A percentile compares a stretch with the other conserved stretches of the same genome.
These are phyloP conservation scores for Xylaria sp. DNA, from an alignment of 2,329 filamentous ascomycete species.

Conservation along the genomic window DNA sequence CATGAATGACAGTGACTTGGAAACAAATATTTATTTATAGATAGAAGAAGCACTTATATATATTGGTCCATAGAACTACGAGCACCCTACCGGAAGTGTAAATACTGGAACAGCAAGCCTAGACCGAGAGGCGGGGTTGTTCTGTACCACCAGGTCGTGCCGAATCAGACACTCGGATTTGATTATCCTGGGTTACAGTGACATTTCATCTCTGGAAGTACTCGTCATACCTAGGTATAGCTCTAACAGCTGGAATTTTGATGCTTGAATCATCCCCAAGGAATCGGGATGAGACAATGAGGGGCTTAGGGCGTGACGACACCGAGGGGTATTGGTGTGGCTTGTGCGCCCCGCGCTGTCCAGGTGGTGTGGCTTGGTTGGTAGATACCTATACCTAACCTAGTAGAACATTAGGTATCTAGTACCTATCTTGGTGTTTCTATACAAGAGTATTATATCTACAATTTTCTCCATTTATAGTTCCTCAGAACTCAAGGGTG, in stretches of 20 bases:
- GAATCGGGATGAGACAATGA: slow-evolving; percentile 4
- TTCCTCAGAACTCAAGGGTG: not conserved
- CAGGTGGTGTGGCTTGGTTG: not conserved
- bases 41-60: not conserved
- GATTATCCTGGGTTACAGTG: slow-evolving; percentile 17
- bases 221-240: not conserved
- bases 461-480: not conserved
- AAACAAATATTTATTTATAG: not conserved
- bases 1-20: not conserved
- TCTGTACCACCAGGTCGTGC: not conserved
- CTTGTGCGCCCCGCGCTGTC: not conserved
- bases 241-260: not conserved
- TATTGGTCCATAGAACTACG: not conserved
- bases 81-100: not conserved
- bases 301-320: slow-evolving; percentile 16
- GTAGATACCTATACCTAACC: too few relatives aligned
- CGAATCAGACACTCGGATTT: slow-evolving; percentile 18
- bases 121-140: slow-evolving; percentile 22
- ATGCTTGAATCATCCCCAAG: not conserved
- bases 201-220: not conserved
- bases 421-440: too few relatives aligned
- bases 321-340: slow-evolving; percentile 17
- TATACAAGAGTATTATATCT: not conserved
- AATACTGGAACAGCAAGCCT: not conserved
- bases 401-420: too few relatives aligned